Evolutionary conservation across 768 basidiomycete species (phyloP).

Genomic region (Trametes gibbosa): DNA sequence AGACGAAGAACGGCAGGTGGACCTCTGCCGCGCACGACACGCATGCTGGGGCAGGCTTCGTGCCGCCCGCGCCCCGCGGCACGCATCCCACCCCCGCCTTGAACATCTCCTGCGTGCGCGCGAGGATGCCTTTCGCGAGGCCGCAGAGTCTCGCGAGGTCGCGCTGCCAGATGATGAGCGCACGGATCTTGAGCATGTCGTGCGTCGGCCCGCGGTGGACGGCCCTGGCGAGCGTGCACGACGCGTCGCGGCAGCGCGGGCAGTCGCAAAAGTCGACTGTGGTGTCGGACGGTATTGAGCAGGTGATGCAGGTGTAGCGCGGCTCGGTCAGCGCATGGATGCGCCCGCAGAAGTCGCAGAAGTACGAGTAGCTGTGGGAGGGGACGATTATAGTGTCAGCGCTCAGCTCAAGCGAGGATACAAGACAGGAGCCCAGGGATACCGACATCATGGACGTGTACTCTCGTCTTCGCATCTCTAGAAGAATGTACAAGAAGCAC

Average conservation of each 20-base stretch:
- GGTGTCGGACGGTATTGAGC: background rate
- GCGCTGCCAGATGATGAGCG: background rate
- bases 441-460: background rate
- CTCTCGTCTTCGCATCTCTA: background rate
- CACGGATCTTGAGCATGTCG: slow-evolving; percentile 1
- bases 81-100: background rate
- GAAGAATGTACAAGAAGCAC: background rate
- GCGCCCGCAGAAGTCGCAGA: background rate
- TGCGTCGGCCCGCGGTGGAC: background rate
- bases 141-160: background rate
- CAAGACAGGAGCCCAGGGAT: too few relatives aligned
- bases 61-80: too few relatives aligned
- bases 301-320: background rate
- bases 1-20: background rate
- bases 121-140: background rate
- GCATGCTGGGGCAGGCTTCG: background rate
- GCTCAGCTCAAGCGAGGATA: too few relatives aligned
- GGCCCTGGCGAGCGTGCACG: background rate
- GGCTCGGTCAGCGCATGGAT: background rate
- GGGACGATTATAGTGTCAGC: background rate
- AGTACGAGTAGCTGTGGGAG: background rate
- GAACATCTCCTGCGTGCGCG: background rate
- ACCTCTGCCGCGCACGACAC: background rate
- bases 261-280: background rate
- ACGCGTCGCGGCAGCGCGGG: background rate